These are phyloP conservation scores for Hyaloscypha finlandica DNA, from an alignment of 495 filamentous ascomycete species.

Conservation along the genomic window DNA sequence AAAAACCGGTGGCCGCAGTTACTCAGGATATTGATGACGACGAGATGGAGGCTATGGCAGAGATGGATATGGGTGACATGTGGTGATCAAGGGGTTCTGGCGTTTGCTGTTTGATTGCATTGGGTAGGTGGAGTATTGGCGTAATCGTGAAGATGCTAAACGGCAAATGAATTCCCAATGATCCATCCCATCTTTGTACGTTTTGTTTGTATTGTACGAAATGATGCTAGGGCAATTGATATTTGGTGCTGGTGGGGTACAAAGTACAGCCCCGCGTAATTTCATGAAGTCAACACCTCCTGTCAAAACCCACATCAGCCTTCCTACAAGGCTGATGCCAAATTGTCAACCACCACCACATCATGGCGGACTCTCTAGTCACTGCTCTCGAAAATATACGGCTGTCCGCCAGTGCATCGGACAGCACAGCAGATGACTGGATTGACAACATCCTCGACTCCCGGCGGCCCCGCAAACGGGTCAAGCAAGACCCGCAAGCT, in stretches of 20 bases:
- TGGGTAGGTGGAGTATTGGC: background rate
- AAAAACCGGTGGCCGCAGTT: constrained; percentile 7
- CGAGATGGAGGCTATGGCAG: constrained; percentile 70
- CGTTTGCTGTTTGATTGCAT: background rate
- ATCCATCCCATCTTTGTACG: background rate
- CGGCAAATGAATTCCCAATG: background rate
- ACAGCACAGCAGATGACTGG: constrained; percentile 31
- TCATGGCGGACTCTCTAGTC: constrained; percentile 35
- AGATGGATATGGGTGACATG: constrained; percentile 63
- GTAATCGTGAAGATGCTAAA: background rate
- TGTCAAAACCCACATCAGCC: constrained; percentile 2
- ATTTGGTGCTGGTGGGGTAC: constrained; percentile 2
- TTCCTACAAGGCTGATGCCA: background rate
- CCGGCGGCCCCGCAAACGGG: constrained; percentile 58
- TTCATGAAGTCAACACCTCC: background rate
- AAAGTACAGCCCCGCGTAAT: constrained; percentile 3
- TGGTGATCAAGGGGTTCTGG: constrained; percentile 45
- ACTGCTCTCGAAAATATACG: constrained; percentile 33
- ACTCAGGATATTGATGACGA: constrained; percentile 39
- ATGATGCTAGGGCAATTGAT: background rate
- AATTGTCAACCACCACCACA: background rate
- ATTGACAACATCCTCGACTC: constrained; percentile 62
- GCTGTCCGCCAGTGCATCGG: constrained; percentile 3
- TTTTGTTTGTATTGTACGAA: background rate
- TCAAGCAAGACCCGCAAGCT: constrained; percentile 54